Evolutionary conservation across 805 yeast genomes (phyloP).

Genomic region (Tetrapisispora arboricola): DNA sequence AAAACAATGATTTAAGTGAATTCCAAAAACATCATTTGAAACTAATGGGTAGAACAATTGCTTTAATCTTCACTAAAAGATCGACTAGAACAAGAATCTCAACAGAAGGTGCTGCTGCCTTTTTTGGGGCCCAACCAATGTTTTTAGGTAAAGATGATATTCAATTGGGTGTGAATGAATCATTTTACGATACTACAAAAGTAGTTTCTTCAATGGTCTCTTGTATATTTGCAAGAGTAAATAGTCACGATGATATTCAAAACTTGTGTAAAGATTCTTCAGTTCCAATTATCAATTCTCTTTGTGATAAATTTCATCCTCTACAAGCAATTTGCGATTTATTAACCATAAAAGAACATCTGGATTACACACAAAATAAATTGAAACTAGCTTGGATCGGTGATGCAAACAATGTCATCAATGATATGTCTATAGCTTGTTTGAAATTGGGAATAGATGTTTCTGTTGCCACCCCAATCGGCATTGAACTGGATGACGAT

Average conservation of each 20-base stretch:
- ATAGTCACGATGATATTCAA: constrained; percentile 70
- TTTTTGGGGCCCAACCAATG: constrained; percentile 94
- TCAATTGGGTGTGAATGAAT: constrained; percentile 92
- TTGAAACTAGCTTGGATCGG: constrained; percentile 92
- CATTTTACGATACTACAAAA: constrained; percentile 76
- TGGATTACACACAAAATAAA: constrained; percentile 23
- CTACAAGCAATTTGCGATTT: constrained; percentile 90
- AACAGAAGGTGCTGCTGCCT: constrained; percentile 86
- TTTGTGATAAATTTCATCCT: constrained; percentile 91
- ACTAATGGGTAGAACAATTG: constrained; percentile 69
- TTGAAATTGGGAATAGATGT: constrained; percentile 67
- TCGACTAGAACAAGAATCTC: constrained; percentile 93
- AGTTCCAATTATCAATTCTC: constrained; percentile 88
- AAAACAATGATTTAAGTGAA: constrained; percentile 36
- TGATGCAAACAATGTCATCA: constrained; percentile 90
- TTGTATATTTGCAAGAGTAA: constrained; percentile 94
- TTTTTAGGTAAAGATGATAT: constrained; percentile 94
- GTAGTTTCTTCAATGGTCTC: constrained; percentile 94
- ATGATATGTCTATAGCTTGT: constrained; percentile 84
- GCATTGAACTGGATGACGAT: constrained; percentile 37
- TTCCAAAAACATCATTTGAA: constrained; percentile 36
- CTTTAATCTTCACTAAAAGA: constrained; percentile 79
- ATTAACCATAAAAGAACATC: constrained; percentile 66
- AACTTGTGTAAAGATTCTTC: constrained; percentile 66
- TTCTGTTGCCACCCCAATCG: constrained; percentile 11